Conservation (phyloP, 1,284 basidiomycete species). For the Malassezia psittaci region DNA sequence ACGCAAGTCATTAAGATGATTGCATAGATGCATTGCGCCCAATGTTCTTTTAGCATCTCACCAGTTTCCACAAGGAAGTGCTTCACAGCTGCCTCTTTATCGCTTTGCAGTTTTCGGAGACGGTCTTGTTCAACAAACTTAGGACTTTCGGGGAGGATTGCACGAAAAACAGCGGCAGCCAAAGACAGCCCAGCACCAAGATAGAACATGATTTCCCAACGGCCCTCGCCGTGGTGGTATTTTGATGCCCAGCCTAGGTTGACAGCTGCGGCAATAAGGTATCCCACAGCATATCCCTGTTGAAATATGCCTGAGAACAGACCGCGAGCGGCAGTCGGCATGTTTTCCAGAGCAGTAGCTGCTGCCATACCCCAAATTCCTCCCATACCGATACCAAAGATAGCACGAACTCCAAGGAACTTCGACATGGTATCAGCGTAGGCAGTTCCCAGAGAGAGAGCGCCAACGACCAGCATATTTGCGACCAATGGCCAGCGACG, state of each 20-base stretch:
- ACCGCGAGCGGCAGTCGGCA: conserved; percentile 76
- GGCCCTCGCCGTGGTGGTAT: conserved; percentile 12
- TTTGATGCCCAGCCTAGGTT: conserved; percentile 56
- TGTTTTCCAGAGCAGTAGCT: conserved; percentile 64
- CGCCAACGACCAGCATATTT: conserved; percentile 53
- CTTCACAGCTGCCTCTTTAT: conserved; percentile 50
- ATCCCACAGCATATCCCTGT: conserved; percentile 61
- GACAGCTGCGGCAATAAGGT: conserved; percentile 58
- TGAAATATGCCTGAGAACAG: conserved; percentile 74
- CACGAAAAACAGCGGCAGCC: conserved; percentile 62
- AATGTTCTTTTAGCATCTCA: conserved; percentile 71
- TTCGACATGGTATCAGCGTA: conserved; percentile 50
- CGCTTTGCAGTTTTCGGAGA: conserved; percentile 45
- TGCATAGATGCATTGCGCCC: conserved; percentile 75
- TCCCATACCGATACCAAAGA: conserved; percentile 59
- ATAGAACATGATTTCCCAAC: conserved; percentile 53
- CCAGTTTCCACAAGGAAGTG: conserved; percentile 63
- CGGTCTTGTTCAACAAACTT: conserved; percentile 55
- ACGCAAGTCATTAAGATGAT: conserved; percentile 55
- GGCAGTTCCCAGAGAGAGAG: conserved; percentile 64
- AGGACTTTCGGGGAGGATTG: conserved; percentile 67
- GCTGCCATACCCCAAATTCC: conserved; percentile 32
- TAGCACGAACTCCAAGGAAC: conserved; percentile 51
- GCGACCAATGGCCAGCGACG: conserved; percentile 52
- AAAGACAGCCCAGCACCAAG: conserved; percentile 57